Evolutionary conservation across 768 basidiomycete species (phyloP).

Genomic region (Exsudoporus frostii): DNA sequence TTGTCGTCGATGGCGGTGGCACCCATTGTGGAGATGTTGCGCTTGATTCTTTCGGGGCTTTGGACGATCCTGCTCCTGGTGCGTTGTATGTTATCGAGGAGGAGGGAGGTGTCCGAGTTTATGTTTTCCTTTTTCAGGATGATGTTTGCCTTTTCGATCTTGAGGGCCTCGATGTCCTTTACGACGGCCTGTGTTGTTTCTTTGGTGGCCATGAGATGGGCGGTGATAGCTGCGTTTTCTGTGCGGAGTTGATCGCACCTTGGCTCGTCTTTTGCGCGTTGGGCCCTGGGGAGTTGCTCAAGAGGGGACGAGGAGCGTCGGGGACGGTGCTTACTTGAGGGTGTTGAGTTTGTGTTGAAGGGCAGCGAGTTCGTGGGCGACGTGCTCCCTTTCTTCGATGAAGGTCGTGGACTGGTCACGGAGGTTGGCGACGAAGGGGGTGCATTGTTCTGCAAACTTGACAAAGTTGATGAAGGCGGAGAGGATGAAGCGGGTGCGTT

Average conservation of each 20-base stretch:
- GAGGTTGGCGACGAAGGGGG: conserved; percentile 57
- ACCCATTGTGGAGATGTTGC: conserved; percentile 77
- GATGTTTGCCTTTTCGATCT: conserved; percentile 63
- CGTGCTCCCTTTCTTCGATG: conserved; percentile 59
- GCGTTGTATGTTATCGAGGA: conserved; percentile 59
- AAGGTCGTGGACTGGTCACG: conserved; percentile 56
- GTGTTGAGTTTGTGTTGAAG: conserved; percentile 49
- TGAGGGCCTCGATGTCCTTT: conserved; percentile 67
- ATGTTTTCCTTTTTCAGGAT: conserved; percentile 68
- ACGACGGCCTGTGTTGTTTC: conserved; percentile 56
- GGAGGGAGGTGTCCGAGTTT: conserved; percentile 54
- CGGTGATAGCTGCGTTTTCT: conserved; percentile 60
- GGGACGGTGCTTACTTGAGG: conserved; percentile 47
- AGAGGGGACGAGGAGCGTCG: not conserved
- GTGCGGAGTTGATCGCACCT: conserved; percentile 54
- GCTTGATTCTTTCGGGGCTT: conserved; percentile 86
- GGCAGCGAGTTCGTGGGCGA: conserved; percentile 46
- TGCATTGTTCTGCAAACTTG: conserved; percentile 80
- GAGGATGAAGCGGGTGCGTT: conserved; percentile 71
- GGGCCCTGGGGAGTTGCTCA: conserved; percentile 40
- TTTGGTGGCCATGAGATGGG: conserved; percentile 67
- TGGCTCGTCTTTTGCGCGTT: conserved; percentile 68
- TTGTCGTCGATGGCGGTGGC: conserved; percentile 68
- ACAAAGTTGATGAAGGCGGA: conserved; percentile 93
- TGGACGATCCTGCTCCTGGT: conserved; percentile 79